Evolutionary conservation across 169 alveolate genomes (phyloP), one percentile per base, ranked within the genome.

Genomic region (Plasmodium berghei): DNA sequence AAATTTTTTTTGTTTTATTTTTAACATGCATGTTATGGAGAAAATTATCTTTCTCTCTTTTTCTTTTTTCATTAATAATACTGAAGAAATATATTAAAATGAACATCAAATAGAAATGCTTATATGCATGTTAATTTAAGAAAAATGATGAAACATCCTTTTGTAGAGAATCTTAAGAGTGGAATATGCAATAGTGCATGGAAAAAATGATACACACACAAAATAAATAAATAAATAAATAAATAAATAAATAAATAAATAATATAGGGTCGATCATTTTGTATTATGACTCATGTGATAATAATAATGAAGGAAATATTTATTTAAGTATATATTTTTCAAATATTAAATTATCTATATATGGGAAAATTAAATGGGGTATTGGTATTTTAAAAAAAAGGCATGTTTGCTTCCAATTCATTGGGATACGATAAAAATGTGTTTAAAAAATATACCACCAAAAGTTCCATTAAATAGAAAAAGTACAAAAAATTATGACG

Each of bases 261-360:
- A 54, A 72, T 5, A 55, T 55, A 20, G 45, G 58, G 34, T 14
- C 18, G 9, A 34, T 20, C 45, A 24, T 18, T 28, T 49, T 73
- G 46, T 73, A 56, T n/a, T 73, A 73, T 26, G 22, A 73, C 40
- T 55, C 49, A 56, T 20, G 16, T 22, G 14, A 42, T 45, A 18
- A 20, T 20, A 56, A 28, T 49, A 75, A 75, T 62, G 48, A 28
- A 12, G n/a, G 45, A 2, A 75, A 75, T 18, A 45, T 46, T 22
- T 45, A 62, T 55, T 48, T 75, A 24, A 48, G 28, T 55, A 61
- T 59, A 42, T 49, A 48, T 14, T 40, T 75, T 22, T 75, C 26
- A 56, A 73, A 73, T 63, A 69, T 75, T 54, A n/a, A 52, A 18
- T 34, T 24, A 18, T 62, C 34, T 63, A 22, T 75, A 48, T 40